Evolutionary conservation across 192 early-diverging fungal species (phyloP), one percentile per base, ranked within the genome.

Genomic region (Hyaloraphidium curvatum): DNA sequence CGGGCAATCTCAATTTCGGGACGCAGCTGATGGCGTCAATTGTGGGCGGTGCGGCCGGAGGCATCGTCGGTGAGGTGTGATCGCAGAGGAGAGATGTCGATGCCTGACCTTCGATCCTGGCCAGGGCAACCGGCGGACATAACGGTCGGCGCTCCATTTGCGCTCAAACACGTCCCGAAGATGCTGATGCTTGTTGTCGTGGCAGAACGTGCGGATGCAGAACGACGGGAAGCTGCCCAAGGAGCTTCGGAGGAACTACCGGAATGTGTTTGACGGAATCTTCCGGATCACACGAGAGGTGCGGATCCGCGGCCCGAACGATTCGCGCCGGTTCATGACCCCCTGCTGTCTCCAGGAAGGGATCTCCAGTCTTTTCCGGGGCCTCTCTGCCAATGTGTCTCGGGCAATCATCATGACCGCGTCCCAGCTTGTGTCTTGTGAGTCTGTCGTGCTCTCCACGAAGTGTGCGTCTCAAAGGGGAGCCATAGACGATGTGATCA

Each of bases 181-280:
- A n/a, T n/a, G n/a, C n/a, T n/a, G n/a, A n/a, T n/a, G n/a, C n/a
- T n/a, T n/a, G n/a, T n/a, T n/a, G n/a, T n/a, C n/a, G n/a, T n/a
- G n/a, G n/a, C n/a, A n/a, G 13, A 82, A 83, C 43, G 80, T 87
- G 31, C 71, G 84, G 1, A 74, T 87, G 79, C 82, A 84, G 56
- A 84, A 82, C 64, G 84, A 87, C 56, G 82, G 81, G 2, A 65
- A 81, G 39, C 56, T 83, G 27, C 75, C 82, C 2, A 37, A 54
- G 30, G 70, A 73, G 9, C 58, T 76, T 39, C 76, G 77, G 29
- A 68, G 82, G 28, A 77, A 87, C 59, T 87, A 87, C 59, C 70
- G 70, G 39, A 71, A 87, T 61, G 84, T 81, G 0, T 62, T 87
- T 7, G 43, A 48, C 43, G 43, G 17, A 21, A 22, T 48, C 43